phyloP scores from a whole-genome alignment of 148 eudicot species.

The Hydrangea macrophylla region DNA sequence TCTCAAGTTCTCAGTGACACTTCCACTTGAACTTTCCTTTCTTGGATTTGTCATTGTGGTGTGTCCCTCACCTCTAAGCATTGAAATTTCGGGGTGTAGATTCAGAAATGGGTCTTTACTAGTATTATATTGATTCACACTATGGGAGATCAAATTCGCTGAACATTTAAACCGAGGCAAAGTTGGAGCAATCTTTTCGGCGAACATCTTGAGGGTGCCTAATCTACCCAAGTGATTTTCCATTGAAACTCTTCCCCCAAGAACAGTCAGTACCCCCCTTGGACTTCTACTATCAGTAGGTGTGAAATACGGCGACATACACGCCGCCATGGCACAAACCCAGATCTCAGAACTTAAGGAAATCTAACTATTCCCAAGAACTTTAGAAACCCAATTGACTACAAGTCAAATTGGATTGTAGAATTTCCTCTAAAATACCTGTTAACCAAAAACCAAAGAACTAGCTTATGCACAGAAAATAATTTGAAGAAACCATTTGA shows the following conservation, averaged over 20 bases:
- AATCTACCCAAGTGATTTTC: slow-evolving; percentile 27
- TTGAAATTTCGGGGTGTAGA: slow-evolving; percentile 77
- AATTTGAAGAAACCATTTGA: neutral
- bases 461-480: neutral
- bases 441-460: slow-evolving; percentile 3
- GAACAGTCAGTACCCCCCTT: slow-evolving; percentile 46
- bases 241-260: slow-evolving; percentile 37
- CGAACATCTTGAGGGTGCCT: slow-evolving; percentile 35
- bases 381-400: slow-evolving; percentile 2
- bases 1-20: slow-evolving; percentile 48
- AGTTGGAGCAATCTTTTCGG: slow-evolving; percentile 37
- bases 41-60: slow-evolving; percentile 34
- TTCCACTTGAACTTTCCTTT: slow-evolving; percentile 52
- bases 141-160: slow-evolving; percentile 56
- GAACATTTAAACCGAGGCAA: slow-evolving; percentile 47
- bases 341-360: neutral
- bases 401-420: neutral
- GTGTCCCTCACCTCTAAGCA: slow-evolving; percentile 84
- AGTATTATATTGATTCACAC: slow-evolving; percentile 42
- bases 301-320: slow-evolving; percentile 48
- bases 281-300: slow-evolving; percentile 47
- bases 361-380: neutral
- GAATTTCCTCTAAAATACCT: slow-evolving; percentile 6
- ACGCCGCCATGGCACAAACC: slow-evolving; percentile 43
- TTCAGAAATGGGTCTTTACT: slow-evolving; percentile 75